phyloP scores from a whole-genome alignment of 495 filamentous ascomycete species.

The Friedmanniomyces simplex region DNA sequence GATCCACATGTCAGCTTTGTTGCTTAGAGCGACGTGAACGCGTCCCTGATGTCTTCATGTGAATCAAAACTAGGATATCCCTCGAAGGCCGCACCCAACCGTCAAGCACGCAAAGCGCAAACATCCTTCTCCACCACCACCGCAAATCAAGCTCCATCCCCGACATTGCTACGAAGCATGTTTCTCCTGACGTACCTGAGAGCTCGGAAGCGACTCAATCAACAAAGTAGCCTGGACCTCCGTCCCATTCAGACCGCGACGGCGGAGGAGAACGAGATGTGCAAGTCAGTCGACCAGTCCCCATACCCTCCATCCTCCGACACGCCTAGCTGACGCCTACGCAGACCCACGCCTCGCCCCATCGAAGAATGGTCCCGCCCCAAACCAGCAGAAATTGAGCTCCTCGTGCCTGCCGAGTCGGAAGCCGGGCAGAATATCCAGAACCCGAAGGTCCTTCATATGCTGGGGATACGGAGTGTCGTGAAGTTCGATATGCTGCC shows the following conservation, averaged over 20 bases:
- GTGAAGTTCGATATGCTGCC: constrained; percentile 2
- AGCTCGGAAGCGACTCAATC: not conserved
- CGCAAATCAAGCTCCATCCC: not conserved
- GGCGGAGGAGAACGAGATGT: not conserved
- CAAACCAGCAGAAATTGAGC: not conserved
- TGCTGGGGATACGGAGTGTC: not conserved
- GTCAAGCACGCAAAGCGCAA: not conserved
- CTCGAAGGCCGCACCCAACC: not conserved
- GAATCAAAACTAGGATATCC: not conserved
- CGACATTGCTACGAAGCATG: not conserved
- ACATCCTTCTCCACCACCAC: not conserved
- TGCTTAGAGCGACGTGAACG: too few relatives aligned
- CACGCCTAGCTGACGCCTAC: not conserved
- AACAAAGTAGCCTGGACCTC: not conserved
- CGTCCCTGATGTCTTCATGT: not conserved
- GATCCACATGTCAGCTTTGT: too few relatives aligned
- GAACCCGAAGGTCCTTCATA: not conserved
- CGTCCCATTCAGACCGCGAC: not conserved
- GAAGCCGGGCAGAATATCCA: not conserved
- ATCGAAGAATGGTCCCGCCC: not conserved
- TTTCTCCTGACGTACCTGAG: not conserved
- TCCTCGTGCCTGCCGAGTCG: not conserved
- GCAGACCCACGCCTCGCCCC: not conserved
- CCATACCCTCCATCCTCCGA: too few relatives aligned
- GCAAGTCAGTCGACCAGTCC: not conserved